Conservation (phyloP, 345 rosid genomes). For the Euphorbia pulcherrima region DNA sequence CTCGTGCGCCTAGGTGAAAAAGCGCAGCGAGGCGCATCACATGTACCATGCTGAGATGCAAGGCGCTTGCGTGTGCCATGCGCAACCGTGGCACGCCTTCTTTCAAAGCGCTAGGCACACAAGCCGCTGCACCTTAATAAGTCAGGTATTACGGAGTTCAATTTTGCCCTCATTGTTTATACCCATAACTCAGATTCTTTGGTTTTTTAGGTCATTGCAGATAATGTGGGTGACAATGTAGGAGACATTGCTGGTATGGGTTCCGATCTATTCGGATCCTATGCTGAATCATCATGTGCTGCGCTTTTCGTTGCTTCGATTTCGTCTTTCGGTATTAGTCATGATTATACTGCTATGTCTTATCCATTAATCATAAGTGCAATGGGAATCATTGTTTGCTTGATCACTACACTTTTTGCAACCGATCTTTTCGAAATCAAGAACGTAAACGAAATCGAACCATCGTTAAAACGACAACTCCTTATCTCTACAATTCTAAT, state of each 20-base stretch:
- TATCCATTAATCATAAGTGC: conserved; percentile 57
- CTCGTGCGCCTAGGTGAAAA: too few relatives aligned
- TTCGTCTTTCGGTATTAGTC: conserved; percentile 52
- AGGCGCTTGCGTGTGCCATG: too few relatives aligned
- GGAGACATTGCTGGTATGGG: conserved; percentile 82
- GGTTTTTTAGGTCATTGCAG: conserved; percentile 55
- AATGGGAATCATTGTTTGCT: conserved; percentile 55
- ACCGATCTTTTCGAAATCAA: conserved; percentile 57
- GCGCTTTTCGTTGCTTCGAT: conserved; percentile 66
- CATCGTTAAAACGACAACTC: conserved; percentile 56
- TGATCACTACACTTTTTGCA: conserved; percentile 61
- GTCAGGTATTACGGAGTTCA: too few relatives aligned
- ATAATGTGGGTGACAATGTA: conserved; percentile 70
- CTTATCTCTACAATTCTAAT: conserved; percentile 60
- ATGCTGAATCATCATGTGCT: conserved; percentile 68
- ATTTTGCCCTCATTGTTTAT: too few relatives aligned
- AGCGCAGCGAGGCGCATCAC: too few relatives aligned
- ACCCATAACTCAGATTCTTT: too few relatives aligned
- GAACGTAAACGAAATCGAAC: conserved; percentile 51
- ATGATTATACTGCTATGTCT: conserved; percentile 57
- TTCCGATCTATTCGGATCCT: conserved; percentile 61
- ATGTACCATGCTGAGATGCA: too few relatives aligned
- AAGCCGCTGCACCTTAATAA: too few relatives aligned
- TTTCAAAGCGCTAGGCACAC: too few relatives aligned
- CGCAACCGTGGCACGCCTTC: too few relatives aligned